phyloP scores from a whole-genome alignment of 345 rosid species.

The Pelargonium nanum region DNA sequence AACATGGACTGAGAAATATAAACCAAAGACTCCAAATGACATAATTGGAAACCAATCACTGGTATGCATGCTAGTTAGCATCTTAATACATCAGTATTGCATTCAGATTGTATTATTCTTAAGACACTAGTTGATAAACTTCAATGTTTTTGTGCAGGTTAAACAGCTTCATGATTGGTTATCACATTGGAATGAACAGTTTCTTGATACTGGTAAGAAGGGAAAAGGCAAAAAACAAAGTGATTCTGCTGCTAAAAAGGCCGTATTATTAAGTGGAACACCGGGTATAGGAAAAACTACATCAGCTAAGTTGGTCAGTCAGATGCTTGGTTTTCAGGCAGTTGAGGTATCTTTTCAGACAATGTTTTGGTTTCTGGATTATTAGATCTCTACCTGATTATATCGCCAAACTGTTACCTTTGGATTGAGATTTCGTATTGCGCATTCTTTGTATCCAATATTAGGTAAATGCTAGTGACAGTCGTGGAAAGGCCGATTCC shows the following conservation, averaged over 20 bases:
- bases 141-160: slow-evolving; percentile 37
- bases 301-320: slow-evolving; percentile 76
- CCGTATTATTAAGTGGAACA: slow-evolving; percentile 78
- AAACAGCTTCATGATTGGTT: slow-evolving; percentile 86
- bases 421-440: too few species aligned
- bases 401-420: neutral
- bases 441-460: neutral
- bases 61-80: slow-evolving; percentile 31
- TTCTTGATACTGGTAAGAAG: slow-evolving; percentile 52
- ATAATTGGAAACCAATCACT: slow-evolving; percentile 79
- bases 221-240: slow-evolving; percentile 65
- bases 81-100: neutral
- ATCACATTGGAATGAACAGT: slow-evolving; percentile 65
- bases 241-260: slow-evolving; percentile 70
- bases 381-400: slow-evolving; percentile 7
- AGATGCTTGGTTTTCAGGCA: slow-evolving; percentile 89
- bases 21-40: slow-evolving; percentile 79
- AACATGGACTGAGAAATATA: slow-evolving; percentile 85
- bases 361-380: slow-evolving; percentile 4
- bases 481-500: slow-evolving; percentile 86
- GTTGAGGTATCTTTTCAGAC: slow-evolving; percentile 57
- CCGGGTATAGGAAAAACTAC: slow-evolving; percentile 99
- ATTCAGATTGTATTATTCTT: neutral
- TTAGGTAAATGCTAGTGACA: slow-evolving; percentile 97
- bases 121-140: too few species aligned